Evolutionary conservation across 805 yeast genomes (phyloP).

Genomic region (Ogataea trehaloabstinens): DNA sequence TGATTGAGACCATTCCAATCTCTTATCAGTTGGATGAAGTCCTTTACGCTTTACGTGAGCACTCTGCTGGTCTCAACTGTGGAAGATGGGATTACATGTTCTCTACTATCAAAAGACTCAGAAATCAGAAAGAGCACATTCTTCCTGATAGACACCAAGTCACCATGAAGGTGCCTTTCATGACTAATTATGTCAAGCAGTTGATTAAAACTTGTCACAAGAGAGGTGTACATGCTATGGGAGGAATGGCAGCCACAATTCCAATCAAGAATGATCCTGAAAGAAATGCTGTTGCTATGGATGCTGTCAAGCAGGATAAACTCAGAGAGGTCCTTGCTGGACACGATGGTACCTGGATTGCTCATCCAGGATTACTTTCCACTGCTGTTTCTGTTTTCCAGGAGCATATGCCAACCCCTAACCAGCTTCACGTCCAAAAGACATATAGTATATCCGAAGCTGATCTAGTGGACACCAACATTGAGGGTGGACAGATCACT

Average conservation of each 20-base stretch:
- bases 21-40: slow-evolving; percentile 88
- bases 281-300: slow-evolving; percentile 65
- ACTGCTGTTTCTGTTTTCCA: slow-evolving; percentile 71
- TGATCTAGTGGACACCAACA: slow-evolving; percentile 62
- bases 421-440: slow-evolving; percentile 60
- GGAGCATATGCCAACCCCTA: slow-evolving; percentile 78
- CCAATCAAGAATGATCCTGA: slow-evolving; percentile 72
- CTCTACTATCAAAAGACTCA: slow-evolving; percentile 71
- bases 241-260: slow-evolving; percentile 89
- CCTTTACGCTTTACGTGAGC: slow-evolving; percentile 71
- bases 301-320: slow-evolving; percentile 71
- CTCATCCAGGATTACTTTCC: slow-evolving; percentile 79
- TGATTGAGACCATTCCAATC: slow-evolving; percentile 81
- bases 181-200: slow-evolving; percentile 73
- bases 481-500: slow-evolving; percentile 62
- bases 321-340: slow-evolving; percentile 75
- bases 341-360: slow-evolving; percentile 89
- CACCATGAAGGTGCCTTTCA: slow-evolving; percentile 78
- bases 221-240: slow-evolving; percentile 83
- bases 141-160: slow-evolving; percentile 80
- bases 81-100: slow-evolving; percentile 91
- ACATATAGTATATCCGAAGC: slow-evolving; percentile 44
- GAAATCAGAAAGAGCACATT: slow-evolving; percentile 64
- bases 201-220: slow-evolving; percentile 72
- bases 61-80: slow-evolving; percentile 79